These are phyloP conservation scores for Penicillium corylophilum DNA, from an alignment of 2,329 filamentous ascomycete genomes.

Conservation along the genomic window DNA sequence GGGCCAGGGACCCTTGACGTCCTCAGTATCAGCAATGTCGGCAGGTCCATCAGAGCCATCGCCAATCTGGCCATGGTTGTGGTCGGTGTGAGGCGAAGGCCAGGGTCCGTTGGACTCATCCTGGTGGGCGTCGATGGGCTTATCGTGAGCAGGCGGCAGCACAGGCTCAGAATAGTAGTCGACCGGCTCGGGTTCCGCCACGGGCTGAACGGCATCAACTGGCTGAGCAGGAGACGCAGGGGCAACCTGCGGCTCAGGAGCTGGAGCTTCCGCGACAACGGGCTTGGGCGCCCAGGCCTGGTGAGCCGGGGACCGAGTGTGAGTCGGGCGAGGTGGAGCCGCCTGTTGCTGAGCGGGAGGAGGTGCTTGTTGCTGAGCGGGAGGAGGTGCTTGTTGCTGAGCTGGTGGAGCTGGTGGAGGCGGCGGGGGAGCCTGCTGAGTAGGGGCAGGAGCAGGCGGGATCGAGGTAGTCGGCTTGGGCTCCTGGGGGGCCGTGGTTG, in stretches of 20 bases:
- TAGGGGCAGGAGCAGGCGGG: not conserved
- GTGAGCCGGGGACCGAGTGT: not conserved
- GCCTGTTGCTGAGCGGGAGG: too few relatives aligned
- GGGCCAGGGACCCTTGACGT: slow-evolving; percentile 10
- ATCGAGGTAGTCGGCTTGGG: not conserved
- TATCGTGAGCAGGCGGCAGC: slow-evolving; percentile 1
- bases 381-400: too few relatives aligned
- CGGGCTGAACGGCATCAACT: not conserved
- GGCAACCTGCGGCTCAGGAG: not conserved
- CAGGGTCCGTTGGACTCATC: slow-evolving; percentile 11
- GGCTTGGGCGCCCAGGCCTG: not conserved
- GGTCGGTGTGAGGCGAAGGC: slow-evolving; percentile 12
- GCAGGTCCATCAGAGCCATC: slow-evolving; percentile 10
- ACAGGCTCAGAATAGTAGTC: slow-evolving; percentile 3
- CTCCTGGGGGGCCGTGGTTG: too few relatives aligned
- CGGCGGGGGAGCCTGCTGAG: not conserved
- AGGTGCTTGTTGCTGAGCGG: too few relatives aligned
- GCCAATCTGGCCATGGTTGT: slow-evolving; percentile 11
- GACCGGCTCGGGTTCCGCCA: not conserved
- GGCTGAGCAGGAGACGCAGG: not conserved
- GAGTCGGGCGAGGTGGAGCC: not conserved
- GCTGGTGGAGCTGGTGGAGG: too few relatives aligned
- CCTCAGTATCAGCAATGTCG: slow-evolving; percentile 2
- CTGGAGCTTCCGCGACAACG: not conserved
- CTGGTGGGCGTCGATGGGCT: slow-evolving; percentile 9